Evolutionary conservation across 176 grass and related monocot genomes (phyloP), one percentile per base, ranked within the genome.

Genomic region (Oropetium thomaeum): DNA sequence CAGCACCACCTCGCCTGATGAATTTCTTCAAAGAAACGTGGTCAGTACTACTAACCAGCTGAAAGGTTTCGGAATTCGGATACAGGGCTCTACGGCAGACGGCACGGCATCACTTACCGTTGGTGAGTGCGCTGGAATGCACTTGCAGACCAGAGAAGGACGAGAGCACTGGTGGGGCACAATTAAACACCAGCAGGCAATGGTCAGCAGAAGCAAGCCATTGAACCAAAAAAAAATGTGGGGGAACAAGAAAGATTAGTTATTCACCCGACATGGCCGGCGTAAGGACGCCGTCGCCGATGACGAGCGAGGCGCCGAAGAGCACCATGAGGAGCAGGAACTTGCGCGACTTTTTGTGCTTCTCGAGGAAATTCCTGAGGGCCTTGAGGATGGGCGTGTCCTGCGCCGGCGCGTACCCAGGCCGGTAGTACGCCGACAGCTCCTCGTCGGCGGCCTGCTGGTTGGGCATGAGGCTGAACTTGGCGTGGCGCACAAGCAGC

Each of bases 401-500:
- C 71, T 86, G 78, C 3, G 65, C 39, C 10, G n/a, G n/a, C n/a
- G 28, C 5, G 65, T 76, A 85, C 1, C 89, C 89, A 14, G 81
- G 81, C 26, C 41, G 40, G 74, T 82, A 82, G 79, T 91, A 91
- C 4, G 85, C 9, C 5, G 89, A 78, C 5, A 91, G 89, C 73
- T 91, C 85, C 81, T 87, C 85, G 75, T 91, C 85, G 75, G 85
- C 85, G 59, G 78, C 77, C 82, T 87, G 85, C 73, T 91, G 85
- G 79, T 91, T 91, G 20, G 89, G 89, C 82, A 87, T 87, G 20
- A 91, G 85, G 82, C 78, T 82, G 78, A 91, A 81, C 85, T 87
- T 91, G 60, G 81, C 89, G 71, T 91, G 78, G 14, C 81, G 73
- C 47, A 87, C 78, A 35, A 91, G 85, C 60, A 91, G 78, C 41